Conservation (phyloP, 208 protist genomes). For the Naegleria fowleri region DNA sequence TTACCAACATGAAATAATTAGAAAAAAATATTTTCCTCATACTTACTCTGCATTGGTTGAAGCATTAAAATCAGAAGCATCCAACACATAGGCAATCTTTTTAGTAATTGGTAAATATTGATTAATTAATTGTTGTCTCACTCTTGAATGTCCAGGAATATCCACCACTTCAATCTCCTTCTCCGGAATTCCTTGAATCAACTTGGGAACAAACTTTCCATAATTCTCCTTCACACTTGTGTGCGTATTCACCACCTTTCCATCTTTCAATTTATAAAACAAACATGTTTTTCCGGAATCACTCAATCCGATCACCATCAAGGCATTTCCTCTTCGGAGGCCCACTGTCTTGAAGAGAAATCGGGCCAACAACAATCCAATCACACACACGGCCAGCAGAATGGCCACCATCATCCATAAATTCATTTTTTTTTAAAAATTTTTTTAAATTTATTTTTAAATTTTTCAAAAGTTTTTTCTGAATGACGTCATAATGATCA, state of each 20-base stretch:
- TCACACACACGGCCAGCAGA: not conserved
- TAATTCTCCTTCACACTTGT: not conserved
- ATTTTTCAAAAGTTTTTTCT: not conserved
- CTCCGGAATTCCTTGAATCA: not conserved
- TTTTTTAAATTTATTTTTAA: too few relatives aligned
- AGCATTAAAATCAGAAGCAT: not conserved
- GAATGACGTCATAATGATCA: not conserved
- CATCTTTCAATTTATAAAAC: slow-evolving; percentile 1
- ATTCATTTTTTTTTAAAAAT: not conserved
- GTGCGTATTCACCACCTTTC: not conserved
- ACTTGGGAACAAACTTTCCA: not conserved
- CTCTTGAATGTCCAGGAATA: not conserved
- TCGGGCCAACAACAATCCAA: not conserved
- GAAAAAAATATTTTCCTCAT: not conserved
- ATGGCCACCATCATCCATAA: not conserved
- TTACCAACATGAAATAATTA: too few relatives aligned
- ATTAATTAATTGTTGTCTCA: not conserved
- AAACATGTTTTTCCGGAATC: not conserved
- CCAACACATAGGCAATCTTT: not conserved
- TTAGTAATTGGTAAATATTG: slow-evolving; percentile 11
- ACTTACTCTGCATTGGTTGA: not conserved
- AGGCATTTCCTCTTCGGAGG: not conserved
- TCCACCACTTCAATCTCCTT: not conserved
- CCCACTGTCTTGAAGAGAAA: not conserved
- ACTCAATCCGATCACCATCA: not conserved